These are phyloP conservation scores for Abrus precatorius DNA, from an alignment of 306 rosid genomes.

Conservation along the genomic window DNA sequence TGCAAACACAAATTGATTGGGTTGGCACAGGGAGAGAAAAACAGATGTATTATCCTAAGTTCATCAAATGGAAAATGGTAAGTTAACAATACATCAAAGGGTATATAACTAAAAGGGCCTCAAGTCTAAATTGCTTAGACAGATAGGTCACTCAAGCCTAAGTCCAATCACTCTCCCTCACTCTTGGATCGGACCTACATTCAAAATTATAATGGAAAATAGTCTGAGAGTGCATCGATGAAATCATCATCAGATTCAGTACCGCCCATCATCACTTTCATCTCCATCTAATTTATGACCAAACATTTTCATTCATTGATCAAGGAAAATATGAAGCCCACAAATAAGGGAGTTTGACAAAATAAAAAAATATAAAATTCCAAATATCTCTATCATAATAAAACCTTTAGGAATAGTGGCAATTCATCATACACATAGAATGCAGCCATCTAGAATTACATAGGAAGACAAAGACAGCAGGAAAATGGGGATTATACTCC, in stretches of 20 bases:
- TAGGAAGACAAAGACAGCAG: neutral
- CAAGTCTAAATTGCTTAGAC: no score
- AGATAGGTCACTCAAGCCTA: no score
- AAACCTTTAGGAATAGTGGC: neutral
- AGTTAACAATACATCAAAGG: no score
- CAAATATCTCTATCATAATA: neutral
- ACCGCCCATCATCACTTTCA: conserved; percentile 6
- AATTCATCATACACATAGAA: conserved; percentile 19
- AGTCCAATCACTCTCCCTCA: no score
- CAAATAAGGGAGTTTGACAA: neutral
- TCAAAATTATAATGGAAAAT: neutral
- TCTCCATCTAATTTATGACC: conserved; percentile 1
- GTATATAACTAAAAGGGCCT: no score
- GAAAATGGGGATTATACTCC: conserved; percentile 10
- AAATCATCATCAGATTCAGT: conserved; percentile 38
- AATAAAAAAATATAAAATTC: neutral
- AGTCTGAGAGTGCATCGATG: neutral
- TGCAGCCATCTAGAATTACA: conserved; percentile 32
- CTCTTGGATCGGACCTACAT: no score
- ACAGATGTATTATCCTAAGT: no score
- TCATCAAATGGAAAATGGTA: no score
- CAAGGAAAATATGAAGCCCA: conserved; percentile 31
- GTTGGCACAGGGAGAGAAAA: no score
- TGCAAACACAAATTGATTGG: neutral
- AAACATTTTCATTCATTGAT: neutral